Evolutionary conservation across 345 rosid genomes (phyloP), one percentile per base, ranked within the genome.

Genomic region (Litchi chinensis): DNA sequence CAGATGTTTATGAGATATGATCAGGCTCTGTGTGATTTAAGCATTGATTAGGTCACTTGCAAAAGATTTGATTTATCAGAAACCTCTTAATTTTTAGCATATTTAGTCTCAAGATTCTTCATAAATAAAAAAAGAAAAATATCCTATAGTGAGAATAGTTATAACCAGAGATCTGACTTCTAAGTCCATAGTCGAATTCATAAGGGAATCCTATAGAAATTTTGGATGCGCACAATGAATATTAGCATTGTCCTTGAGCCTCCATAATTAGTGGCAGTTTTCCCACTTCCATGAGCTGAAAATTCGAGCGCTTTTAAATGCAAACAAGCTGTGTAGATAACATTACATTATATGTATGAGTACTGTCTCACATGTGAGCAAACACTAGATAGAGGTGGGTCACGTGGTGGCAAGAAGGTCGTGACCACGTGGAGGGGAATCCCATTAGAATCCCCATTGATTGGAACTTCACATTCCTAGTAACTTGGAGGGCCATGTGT

Each of bases 381-480:
- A 56, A 67, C 64, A 76, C 40, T 44, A 32, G 70, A 19, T 64
- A 11, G 52, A 7, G 26, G 72, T 70, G 82, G 70, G 76, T 77
- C 68, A 59, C 40, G 78, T 80, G 75, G 73, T 79, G 79, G 57
- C 65, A 79, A 65, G 75, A 56, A 48, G 37, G 28, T 9, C 67
- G 68, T 65, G 70, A 76, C 71, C 74, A 82, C 54, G 82, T 79
- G 87, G 82, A 21, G 72, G 39, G 13, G 73, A 75, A 75, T 75
- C 76, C 81, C 80, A 15, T 60, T 32, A 12, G 6, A 57, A 79
- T 56, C 75, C 66, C 6, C 28, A 59, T 56, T 73, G 84, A 76
- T 63, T 52, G 72, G 63, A 18, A 64, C 77, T 26, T 64, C 46
- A 75, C 48, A 16, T 65, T 46, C 65, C 65, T n/a, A 32, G 46